phyloP scores from a whole-genome alignment of 352 stramenopile species.

The Globisporangium cylindrosporum region DNA sequence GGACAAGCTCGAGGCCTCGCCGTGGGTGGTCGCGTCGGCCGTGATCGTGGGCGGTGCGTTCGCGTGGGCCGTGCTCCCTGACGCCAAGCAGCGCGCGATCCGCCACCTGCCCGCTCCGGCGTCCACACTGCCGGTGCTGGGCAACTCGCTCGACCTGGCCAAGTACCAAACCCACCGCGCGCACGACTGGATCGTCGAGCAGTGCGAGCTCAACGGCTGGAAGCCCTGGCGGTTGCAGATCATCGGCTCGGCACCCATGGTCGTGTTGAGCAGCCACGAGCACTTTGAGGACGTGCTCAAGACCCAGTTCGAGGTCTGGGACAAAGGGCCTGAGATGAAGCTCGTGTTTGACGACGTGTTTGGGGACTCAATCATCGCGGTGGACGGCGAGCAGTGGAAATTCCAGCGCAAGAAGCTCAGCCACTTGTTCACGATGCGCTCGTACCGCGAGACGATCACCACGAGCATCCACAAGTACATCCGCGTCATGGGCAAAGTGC shows the following conservation, averaged over 20 bases:
- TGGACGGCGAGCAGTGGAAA: conserved; percentile 46
- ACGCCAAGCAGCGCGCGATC: conserved; percentile 13
- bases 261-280: conserved; percentile 38
- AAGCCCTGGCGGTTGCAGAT: conserved; percentile 38
- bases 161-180: conserved; percentile 33
- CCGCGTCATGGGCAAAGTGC: conserved; percentile 24
- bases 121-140: conserved; percentile 38
- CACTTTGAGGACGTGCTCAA: conserved; percentile 44
- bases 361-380: conserved; percentile 52
- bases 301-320: conserved; percentile 67
- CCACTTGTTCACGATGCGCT: conserved; percentile 70
- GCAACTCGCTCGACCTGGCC: conserved; percentile 47
- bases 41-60: conserved; percentile 7
- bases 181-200: conserved; percentile 49
- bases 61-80: conserved; percentile 8
- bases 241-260: conserved; percentile 30
- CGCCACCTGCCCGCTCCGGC: conserved; percentile 26
- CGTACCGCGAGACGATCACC: conserved; percentile 34
- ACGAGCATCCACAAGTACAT: conserved; percentile 39
- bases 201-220: conserved; percentile 33
- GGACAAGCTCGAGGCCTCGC: neutral
- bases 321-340: conserved; percentile 49
- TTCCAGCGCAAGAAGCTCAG: conserved; percentile 69
- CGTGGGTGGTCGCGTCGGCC: conserved; percentile 1
- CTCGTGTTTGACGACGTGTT: conserved; percentile 44